Base-by-base conservation (phyloP, 495 filamentous ascomycete species). In the Podospora conica region DNA sequence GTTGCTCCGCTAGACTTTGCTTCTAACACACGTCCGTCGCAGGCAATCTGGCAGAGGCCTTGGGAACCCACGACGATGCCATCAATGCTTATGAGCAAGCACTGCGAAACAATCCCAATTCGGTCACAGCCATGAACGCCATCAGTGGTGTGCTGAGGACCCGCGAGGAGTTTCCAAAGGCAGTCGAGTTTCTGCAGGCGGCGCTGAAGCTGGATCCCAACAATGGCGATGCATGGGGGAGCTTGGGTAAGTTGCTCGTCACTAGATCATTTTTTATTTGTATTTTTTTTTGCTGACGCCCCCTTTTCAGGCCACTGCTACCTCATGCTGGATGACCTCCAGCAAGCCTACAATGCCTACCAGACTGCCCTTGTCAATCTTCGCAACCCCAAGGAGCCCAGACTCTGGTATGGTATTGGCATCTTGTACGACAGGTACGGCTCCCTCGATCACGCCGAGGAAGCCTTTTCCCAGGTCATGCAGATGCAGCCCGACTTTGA, bases 381-480 rank as follows among this genome's bases (percentile, higher is more conserved):
- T 53, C 88, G 88, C 33, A 94, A 98, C 78, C 94, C 95, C 1
- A 98, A 98, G 85, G 96, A 99, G 73, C 95, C 95, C 6, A 96
- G 96, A 73, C 83, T 99, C 10, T 99, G 95, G 95, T 99, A 99
- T 74, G 95, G 95, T 21, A 99, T 99, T 63, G 95, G 95, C 53
- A 99, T 99, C 61, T 79, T 99, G 3, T 99, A 99, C 70, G 95
- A 99, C 73, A 86, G 95, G 53, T 99, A 98, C 73, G 95, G 95
- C 1, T 97, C 93, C 9, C 86, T 97, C 55, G 95, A 99, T 68
- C 96, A 98, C 79, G 95, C 95, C 68, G 95, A 99, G 74, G 96
- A 98, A 74, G 95, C 95, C 15, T 98, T 98, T 76, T 96, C 95
- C 3, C 92, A 99, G 73, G 95, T 99, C 63, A 98, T 99, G 95